Evolutionary conservation across 179 eudicot species (phyloP).

Genomic region (Beta macrorhiza): DNA sequence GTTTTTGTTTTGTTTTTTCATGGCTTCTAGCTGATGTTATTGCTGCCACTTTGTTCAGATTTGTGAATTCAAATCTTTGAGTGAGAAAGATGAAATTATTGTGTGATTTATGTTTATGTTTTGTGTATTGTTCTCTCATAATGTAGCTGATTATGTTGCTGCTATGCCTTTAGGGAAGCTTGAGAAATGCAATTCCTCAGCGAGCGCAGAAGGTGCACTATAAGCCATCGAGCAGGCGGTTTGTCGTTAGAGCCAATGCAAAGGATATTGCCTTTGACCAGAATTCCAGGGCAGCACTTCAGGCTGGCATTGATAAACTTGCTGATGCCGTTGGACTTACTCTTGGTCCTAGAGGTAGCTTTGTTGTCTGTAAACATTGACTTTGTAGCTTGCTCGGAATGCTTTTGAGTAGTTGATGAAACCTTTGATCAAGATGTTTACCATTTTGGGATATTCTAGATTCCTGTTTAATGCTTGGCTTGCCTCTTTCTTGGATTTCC

Average conservation of each 20-base stretch:
- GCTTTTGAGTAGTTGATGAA: too few species aligned
- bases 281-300: constrained; percentile 71
- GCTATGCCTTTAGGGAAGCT: constrained; percentile 42
- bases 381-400: too few species aligned
- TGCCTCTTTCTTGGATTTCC: too few species aligned
- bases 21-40: neutral
- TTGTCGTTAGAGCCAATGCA: constrained; percentile 66
- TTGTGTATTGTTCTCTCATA: too few species aligned
- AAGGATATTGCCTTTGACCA: constrained; percentile 88
- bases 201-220: constrained; percentile 51
- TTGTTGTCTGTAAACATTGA: neutral
- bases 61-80: neutral
- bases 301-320: constrained; percentile 89
- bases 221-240: constrained; percentile 40
- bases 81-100: neutral
- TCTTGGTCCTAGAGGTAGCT: constrained; percentile 89
- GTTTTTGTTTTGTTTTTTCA: neutral
- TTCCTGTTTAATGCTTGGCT: too few species aligned
- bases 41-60: neutral
- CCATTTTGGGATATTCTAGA: too few species aligned
- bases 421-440: too few species aligned
- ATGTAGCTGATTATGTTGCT: neutral
- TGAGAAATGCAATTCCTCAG: constrained; percentile 49
- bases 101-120: too few species aligned
- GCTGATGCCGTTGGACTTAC: constrained; percentile 91